Base-by-base conservation (phyloP, 2,329 filamentous ascomycete species). In the Aspergillus ruber region DNA sequence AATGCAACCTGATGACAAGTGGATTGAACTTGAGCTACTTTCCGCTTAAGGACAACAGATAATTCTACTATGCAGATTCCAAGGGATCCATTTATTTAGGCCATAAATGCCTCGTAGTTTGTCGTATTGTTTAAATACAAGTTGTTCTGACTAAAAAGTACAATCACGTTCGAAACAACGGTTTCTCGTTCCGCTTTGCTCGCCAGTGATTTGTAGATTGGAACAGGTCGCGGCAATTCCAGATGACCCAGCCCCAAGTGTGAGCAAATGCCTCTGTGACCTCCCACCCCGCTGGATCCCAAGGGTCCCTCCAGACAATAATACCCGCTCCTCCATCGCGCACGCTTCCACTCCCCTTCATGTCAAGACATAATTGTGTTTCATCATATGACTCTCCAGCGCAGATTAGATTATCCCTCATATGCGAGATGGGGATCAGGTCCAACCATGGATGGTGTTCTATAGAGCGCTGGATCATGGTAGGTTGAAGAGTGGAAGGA, bases 161-260 rank as follows among this genome's bases (percentile, higher is more conserved):
- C 23, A 25, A 25, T 25, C 23, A 25, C 23, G 23, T 12, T 4
- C n/a, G 35, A 38, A 38, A 38, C 10, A 38, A 17, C 6, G 35
- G 35, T n/a, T 13, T 44, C 32, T 51, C 51, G 18, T 25, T 35
- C 25, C 51, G 33, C 18, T 29, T 17, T 9, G 47, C 50, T 47
- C 72, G 56, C 71, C 72, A 75, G 17, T 55, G 47, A 55, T 75
- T 73, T 5, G 71, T 74, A 15, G 62, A 63, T 18, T 54, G 54
- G 4, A 69, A 43, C 27, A 72, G 47, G 42, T 72, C 63, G 35
- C 58, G 52, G 48, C 73, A 76, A 7, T 67, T 70, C 21, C 56
- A 48, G 5, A 75, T 50, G 20, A 75, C 55, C 45, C 63, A 71
- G 4, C 58, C 60, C 66, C 68, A 76, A 43, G 61, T 63, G 23